Evolutionary conservation across 108 stramenopile genomes (phyloP).

Genomic region (Nannochloropsis salina): DNA sequence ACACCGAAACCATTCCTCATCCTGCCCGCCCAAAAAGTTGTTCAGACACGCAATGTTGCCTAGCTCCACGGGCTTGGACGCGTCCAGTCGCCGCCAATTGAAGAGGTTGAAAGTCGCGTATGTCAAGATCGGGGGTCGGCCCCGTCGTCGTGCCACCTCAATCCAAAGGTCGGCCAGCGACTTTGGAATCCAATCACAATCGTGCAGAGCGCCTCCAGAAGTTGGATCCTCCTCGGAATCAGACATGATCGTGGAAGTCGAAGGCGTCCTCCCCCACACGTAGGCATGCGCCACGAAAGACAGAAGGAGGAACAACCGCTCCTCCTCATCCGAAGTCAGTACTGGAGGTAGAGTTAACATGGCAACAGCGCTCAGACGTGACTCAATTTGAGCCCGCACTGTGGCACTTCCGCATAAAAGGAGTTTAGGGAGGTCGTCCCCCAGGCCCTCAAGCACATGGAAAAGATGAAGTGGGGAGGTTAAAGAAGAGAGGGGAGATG

Average conservation of each 20-base stretch:
- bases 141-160: conserved; percentile 1
- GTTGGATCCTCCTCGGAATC: neutral
- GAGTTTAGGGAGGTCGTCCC: neutral
- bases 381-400: neutral
- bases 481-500: neutral
- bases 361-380: neutral
- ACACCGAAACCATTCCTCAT: conserved; percentile 17
- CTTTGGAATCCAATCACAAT: neutral
- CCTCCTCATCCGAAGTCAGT: neutral
- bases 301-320: conserved; percentile 13
- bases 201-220: neutral
- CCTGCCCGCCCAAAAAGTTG: neutral
- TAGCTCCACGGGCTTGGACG: neutral
- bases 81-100: neutral
- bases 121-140: conserved; percentile 1
- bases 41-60: conserved; percentile 14
- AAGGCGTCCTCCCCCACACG: neutral
- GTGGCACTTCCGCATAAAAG: neutral
- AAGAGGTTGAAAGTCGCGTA: conserved; percentile 2
- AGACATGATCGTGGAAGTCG: neutral
- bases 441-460: neutral
- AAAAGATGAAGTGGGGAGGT: conserved; percentile 13
- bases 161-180: neutral
- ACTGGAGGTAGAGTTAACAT: neutral
- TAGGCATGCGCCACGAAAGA: neutral